Percentiles rank a stretch among this genome's conserved stretches.
Evolutionary conservation across 179 eudicot species (phyloP).

Genomic region (Sideroxylon spinosum): DNA sequence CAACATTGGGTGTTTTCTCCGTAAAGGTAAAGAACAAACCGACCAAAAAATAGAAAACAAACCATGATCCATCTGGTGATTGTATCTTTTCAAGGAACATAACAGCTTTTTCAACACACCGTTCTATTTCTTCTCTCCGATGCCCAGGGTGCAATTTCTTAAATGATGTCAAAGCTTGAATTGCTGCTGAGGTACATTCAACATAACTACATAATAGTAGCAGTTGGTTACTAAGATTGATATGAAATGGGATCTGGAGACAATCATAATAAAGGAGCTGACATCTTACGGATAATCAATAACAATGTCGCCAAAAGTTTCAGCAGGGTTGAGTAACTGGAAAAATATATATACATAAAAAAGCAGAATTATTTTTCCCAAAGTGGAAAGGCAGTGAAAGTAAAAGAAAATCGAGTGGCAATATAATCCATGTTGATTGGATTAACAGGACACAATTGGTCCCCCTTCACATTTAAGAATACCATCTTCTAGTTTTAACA

Average conservation of each 20-base stretch:
- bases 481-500: background rate
- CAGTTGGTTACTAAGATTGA: background rate
- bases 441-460: too few relatives aligned
- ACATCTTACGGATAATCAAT: slow-evolving; percentile 94
- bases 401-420: background rate
- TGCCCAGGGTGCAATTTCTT: slow-evolving; percentile 73
- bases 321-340: slow-evolving; percentile 94
- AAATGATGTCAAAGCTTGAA: slow-evolving; percentile 37
- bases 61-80: slow-evolving; percentile 94
- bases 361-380: background rate
- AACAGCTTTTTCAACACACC: slow-evolving; percentile 59
- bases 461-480: background rate
- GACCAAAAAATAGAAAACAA: slow-evolving; percentile 27
- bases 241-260: background rate
- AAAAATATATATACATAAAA: slow-evolving; percentile 13
- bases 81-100: slow-evolving; percentile 71
- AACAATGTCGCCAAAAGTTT: slow-evolving; percentile 96
- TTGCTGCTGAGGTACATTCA: slow-evolving; percentile 43
- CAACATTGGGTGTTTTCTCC: background rate
- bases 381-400: background rate
- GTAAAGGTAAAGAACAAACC: background rate
- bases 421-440: too few relatives aligned
- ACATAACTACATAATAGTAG: slow-evolving; percentile 39
- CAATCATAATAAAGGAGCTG: slow-evolving; percentile 20
- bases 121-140: slow-evolving; percentile 67